A percentile compares a stretch with the other conserved stretches of the same genome.
phyloP scores from a whole-genome alignment of 108 stramenopile genomes.

The Pinguiococcus pyrenoidosus region DNA sequence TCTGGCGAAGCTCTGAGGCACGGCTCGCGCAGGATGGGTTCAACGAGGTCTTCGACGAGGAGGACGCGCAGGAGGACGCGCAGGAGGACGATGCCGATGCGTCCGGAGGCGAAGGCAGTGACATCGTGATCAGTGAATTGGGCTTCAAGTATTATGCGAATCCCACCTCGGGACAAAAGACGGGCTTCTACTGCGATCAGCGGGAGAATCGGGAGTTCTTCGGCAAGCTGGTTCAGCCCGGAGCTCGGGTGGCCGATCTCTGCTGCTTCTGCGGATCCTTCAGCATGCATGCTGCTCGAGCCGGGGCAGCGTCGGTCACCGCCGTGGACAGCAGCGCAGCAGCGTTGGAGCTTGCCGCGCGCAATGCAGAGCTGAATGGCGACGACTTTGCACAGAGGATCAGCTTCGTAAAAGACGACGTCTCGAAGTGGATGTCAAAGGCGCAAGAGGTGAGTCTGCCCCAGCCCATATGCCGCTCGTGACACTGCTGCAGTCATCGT shows the following conservation, averaged over 20 bases:
- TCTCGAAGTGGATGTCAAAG: constrained; percentile 55
- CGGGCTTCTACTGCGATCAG: constrained; percentile 94
- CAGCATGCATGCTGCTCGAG: constrained; percentile 52
- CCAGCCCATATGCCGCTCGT: too few species aligned
- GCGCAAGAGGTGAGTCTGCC: constrained; percentile 16
- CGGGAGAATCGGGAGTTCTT: constrained; percentile 65
- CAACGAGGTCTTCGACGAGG: too few species aligned
- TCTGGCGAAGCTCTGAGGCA: constrained; percentile 32
- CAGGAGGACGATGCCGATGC: background rate
- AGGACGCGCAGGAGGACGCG: background rate
- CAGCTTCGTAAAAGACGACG: constrained; percentile 50
- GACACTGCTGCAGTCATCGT: too few species aligned
- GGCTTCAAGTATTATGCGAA: constrained; percentile 60
- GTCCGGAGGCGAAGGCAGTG: background rate
- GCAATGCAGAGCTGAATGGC: constrained; percentile 54
- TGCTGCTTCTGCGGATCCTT: constrained; percentile 84
- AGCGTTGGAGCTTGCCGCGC: constrained; percentile 48
- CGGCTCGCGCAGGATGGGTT: constrained; percentile 34
- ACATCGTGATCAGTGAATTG: constrained; percentile 37
- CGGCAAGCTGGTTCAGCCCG: constrained; percentile 38
- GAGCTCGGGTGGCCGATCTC: constrained; percentile 61
- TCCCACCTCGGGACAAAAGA: constrained; percentile 74
- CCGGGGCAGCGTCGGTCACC: constrained; percentile 39
- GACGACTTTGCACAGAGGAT: constrained; percentile 29
- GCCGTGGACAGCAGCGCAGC: constrained; percentile 65